A percentile compares a stretch with the other conserved stretches of the same genome.
Conservation (phyloP, 2,329 filamentous ascomycete species). For the Zasmidium citrigriseum region DNA sequence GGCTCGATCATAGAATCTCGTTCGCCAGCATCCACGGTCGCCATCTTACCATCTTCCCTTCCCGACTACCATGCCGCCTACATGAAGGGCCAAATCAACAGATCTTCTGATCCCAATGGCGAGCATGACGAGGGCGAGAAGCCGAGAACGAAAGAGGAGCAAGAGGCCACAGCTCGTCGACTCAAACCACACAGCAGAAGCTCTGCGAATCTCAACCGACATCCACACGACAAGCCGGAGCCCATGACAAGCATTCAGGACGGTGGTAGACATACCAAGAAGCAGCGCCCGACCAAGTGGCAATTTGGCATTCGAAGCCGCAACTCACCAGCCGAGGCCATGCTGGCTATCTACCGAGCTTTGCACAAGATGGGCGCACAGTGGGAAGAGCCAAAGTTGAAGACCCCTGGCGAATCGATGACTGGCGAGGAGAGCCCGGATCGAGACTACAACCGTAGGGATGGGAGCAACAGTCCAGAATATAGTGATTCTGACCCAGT, state of each 20-base stretch:
- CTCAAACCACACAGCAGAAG: conserved; percentile 84
- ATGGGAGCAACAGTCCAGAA: conserved; percentile 37
- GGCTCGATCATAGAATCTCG: conserved; percentile 40
- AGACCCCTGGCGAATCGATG: conserved; percentile 36
- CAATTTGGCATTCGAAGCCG: conserved; percentile 96
- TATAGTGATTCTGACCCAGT: conserved; percentile 41
- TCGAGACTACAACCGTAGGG: conserved; percentile 21
- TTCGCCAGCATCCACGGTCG: conserved; percentile 71
- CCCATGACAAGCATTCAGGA: conserved; percentile 56
- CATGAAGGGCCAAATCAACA: conserved; percentile 66
- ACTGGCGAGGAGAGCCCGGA: conserved; percentile 38
- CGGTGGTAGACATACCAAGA: conserved; percentile 53
- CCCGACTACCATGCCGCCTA: conserved; percentile 89
- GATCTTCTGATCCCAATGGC: conserved; percentile 31
- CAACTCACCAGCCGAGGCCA: conserved; percentile 90
- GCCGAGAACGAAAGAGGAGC: conserved; percentile 60
- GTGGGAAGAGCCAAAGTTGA: conserved; percentile 64
- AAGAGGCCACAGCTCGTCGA: conserved; percentile 76
- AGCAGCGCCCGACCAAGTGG: conserved; percentile 83
- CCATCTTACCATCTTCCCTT: conserved; percentile 86
- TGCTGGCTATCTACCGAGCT: conserved; percentile 93
- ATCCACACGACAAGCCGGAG: conserved; percentile 48
- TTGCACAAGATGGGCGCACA: conserved; percentile 83
- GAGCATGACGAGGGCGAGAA: conserved; percentile 46
- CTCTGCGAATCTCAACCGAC: conserved; percentile 30